phyloP scores from a whole-genome alignment of 805 yeast species.

The Candida peoriensis region DNA sequence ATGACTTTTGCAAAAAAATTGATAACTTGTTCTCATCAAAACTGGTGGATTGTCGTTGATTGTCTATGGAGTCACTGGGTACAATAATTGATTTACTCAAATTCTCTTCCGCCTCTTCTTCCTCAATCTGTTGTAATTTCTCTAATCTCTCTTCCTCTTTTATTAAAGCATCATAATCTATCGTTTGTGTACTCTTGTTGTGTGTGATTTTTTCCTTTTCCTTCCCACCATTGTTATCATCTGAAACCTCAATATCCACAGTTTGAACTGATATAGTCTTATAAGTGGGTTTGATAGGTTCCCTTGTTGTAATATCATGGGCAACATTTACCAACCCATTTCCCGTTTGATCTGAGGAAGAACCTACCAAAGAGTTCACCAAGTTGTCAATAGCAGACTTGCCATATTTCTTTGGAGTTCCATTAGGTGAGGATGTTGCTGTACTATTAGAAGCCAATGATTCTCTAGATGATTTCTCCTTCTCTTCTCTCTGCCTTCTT shows the following conservation, averaged over 20 bases:
- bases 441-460: not conserved
- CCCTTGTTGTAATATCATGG: not conserved
- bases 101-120: not conserved
- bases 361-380: not conserved
- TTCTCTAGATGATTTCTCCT: conserved; percentile 1
- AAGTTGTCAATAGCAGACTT: not conserved
- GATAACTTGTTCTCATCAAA: conserved; percentile 11
- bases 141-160: conserved; percentile 2
- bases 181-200: conserved; percentile 24
- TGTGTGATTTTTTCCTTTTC: conserved; percentile 15
- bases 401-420: too few species aligned
- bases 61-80: too few species aligned
- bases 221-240: conserved; percentile 3
- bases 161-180: conserved; percentile 3
- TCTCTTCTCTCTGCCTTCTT: conserved; percentile 39
- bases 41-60: too few species aligned
- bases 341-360: too few species aligned
- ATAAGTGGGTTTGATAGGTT: conserved; percentile 1
- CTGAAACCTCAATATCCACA: not conserved
- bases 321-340: not conserved
- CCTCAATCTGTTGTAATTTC: conserved; percentile 1
- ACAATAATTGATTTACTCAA: too few species aligned
- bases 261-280: conserved; percentile 9
- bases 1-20: conserved; percentile 18
- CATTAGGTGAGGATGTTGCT: too few species aligned